A percentile compares a stretch with the other conserved stretches of the same genome.
Evolutionary conservation across 169 alveolate species (phyloP).

Genomic region (Toxoplasma gondii): DNA sequence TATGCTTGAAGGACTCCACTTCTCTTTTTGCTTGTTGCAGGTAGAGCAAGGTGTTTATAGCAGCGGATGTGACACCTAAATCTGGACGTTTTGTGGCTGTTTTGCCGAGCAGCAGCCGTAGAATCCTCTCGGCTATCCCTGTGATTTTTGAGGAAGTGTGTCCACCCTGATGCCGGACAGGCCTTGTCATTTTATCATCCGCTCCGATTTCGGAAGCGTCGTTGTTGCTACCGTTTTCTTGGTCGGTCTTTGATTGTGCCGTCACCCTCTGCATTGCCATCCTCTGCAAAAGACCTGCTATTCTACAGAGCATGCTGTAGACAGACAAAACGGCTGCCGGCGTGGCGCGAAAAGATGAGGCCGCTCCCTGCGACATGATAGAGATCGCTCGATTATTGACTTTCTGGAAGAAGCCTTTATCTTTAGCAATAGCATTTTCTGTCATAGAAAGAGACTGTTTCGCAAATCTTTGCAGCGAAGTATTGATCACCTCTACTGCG

Average conservation of each 20-base stretch:
- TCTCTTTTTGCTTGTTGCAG: not conserved
- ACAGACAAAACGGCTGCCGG: not conserved
- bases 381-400: not conserved
- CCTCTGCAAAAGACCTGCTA: not conserved
- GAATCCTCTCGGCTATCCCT: not conserved
- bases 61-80: not conserved
- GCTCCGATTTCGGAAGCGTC: not conserved
- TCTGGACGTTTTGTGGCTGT: not conserved
- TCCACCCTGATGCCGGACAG: not conserved
- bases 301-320: not conserved
- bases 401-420: not conserved
- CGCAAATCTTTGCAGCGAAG: not conserved
- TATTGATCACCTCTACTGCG: not conserved
- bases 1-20: not conserved
- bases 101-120: not conserved
- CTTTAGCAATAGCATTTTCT: too few relatives aligned
- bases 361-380: not conserved
- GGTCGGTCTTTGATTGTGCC: not conserved
- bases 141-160: not conserved
- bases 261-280: not conserved
- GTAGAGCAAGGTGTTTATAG: not conserved
- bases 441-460: not conserved
- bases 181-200: not conserved
- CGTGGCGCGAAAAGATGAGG: not conserved
- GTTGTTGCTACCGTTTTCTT: not conserved